Evolutionary conservation across 2,329 filamentous ascomycete genomes (phyloP), one percentile per base, ranked within the genome.

Genomic region (Canariomyces notabilis): DNA sequence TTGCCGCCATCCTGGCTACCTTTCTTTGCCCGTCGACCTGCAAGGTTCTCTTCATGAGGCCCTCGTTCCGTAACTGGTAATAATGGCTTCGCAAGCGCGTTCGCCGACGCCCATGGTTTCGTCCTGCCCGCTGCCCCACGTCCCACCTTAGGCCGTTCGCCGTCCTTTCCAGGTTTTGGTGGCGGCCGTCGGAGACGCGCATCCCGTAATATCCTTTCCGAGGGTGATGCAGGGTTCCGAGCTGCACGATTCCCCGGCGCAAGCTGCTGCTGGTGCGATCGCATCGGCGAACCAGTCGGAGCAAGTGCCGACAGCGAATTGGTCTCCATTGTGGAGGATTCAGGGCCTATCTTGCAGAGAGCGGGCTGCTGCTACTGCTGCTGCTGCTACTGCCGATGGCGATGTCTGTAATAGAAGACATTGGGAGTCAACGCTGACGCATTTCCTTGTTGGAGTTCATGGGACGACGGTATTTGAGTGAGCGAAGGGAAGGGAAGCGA

Each of bases 1-100:
- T 72, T 79, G 47, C 76, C 74, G 9, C 71, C 59, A 44, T 83
- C 81, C 42, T 82, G 79, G 40, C 69, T 67, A 46, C 75, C 76
- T 56, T 75, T 75, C 60, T 73, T 79, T 40, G 65, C 53, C 57
- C 66, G 64, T 9, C 58, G 53, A 51, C 60, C 48, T n/a, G 57
- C 42, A 50, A 61, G 51, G 46, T 62, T 68, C 18, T 67, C 68
- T 35, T 70, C 67, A 50, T 70, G 67, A 8, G 67, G 67, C 51
- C 61, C 69, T 39, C 72, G 69, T 58, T 77, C 73, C 6, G 71
- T 66, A n/a, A 67, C 61, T 6, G 73, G 72, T 19, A 75, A 54
- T 50, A 76, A 58, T 12, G 72, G 64, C 47, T 65, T 71, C 8
- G 57, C 45, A n/a, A 56, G 53, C 20, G 61, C 43, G 26, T 38